Conservation (phyloP, 2,329 filamentous ascomycete species). For the Alternaria novae-zelandiae region DNA sequence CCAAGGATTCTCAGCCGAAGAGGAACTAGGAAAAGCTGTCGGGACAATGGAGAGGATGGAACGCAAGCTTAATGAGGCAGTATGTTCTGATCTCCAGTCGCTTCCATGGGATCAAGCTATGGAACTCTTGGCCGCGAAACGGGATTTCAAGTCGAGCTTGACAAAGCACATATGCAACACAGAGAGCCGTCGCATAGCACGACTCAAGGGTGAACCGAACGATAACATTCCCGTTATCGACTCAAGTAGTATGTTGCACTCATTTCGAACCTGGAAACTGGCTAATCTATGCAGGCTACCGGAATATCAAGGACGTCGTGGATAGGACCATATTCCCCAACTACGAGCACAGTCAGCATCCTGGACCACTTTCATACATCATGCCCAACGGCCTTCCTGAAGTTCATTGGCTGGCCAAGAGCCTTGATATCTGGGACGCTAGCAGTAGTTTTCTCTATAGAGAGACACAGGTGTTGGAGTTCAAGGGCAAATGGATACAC, state of each 20-base stretch:
- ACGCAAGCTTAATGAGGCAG: conserved; percentile 28
- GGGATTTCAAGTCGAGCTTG: conserved; percentile 33
- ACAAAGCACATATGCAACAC: conserved; percentile 41
- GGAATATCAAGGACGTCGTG: conserved; percentile 33
- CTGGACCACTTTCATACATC: conserved; percentile 13
- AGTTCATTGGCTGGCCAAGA: conserved; percentile 11
- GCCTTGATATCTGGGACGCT: conserved; percentile 11
- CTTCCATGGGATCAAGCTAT: conserved; percentile 40
- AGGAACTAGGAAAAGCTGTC: conserved; percentile 37
- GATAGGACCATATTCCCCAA: conserved; percentile 35
- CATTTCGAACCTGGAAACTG: background rate
- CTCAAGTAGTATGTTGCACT: conserved; percentile 22
- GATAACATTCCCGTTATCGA: conserved; percentile 26
- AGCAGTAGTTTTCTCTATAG: conserved; percentile 19
- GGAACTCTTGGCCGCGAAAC: conserved; percentile 32
- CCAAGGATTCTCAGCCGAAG: conserved; percentile 35
- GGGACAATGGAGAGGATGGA: conserved; percentile 40
- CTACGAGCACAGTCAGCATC: conserved; percentile 16
- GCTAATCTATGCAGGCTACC: conserved; percentile 27
- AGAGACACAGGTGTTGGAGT: conserved; percentile 1
- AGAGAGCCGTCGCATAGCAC: conserved; percentile 42
- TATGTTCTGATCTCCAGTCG: conserved; percentile 33
- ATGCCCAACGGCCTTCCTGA: conserved; percentile 21
- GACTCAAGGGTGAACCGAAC: conserved; percentile 32
- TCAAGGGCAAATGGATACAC: background rate